Evolutionary conservation across 768 basidiomycete genomes (phyloP), one percentile per base, ranked within the genome.

Genomic region (Pluteus cervinus): DNA sequence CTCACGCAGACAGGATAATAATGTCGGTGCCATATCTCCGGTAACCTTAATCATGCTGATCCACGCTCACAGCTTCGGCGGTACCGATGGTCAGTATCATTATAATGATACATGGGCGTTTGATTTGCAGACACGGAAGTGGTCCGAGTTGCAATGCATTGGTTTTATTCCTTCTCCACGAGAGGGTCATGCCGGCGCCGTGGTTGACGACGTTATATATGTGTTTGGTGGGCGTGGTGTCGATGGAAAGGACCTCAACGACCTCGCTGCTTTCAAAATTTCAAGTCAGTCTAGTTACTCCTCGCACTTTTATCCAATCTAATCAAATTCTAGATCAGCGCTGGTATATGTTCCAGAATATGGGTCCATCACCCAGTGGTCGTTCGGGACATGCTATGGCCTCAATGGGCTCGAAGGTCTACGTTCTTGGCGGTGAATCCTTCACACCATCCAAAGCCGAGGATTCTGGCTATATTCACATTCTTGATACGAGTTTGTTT

Each of bases 311-410:
- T 31, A 9, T 22, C 44, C 16, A 37, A 47, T 34, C 47, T 36
- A 20, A 28, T 43, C 32, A 17, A 7, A 12, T 29, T 31, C 21
- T 55, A 97, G 94, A 92, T 60, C 88, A 91, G 53, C 75, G 96
- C 49, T 99, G 96, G 96, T 99, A 93, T 64, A 98, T 93, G 90
- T 99, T 99, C 69, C 92, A 97, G 61, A 96, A 97, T 55, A 99
- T 99, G 96, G 96, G 96, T 0, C 94, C 94, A 12, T 77, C 89
- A 11, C 96, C 96, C 1, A 81, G 72, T 26, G 88, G 90, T 3
- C 76, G 96, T 34, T 93, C 90, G 7, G 96, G 96, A 2, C 96
- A 99, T 61, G 88, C 94, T n/a, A 94, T 99, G 92, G 90, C 93
- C 5, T 81, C 89, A 9, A 81, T 86, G 54, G 90, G 88, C 21